Evolutionary conservation across 1,139 yeast genomes (phyloP).

Genomic region (Pichia sp.): DNA sequence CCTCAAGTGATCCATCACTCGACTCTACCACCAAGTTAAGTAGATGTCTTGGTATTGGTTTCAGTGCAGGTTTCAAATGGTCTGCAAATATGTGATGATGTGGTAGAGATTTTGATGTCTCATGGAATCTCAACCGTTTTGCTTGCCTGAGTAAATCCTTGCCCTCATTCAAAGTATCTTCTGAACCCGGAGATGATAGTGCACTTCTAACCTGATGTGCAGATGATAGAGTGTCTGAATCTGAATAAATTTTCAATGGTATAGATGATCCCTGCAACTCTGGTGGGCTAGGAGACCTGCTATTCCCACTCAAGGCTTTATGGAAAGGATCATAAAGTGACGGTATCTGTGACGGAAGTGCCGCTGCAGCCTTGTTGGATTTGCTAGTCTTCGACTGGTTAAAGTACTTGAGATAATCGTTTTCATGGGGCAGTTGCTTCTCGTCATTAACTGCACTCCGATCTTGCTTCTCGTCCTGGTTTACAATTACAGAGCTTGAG

Average conservation of each 20-base stretch:
- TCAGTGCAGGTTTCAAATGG: conserved; percentile 36
- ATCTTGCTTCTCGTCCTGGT: too few species aligned
- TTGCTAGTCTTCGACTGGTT: conserved; percentile 1
- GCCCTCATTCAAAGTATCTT: conserved; percentile 7
- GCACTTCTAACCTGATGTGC: conserved; percentile 3
- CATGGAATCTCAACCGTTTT: too few species aligned
- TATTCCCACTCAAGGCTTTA: background rate
- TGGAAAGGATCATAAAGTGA: conserved; percentile 7
- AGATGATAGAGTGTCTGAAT: too few species aligned
- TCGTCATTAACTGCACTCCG: too few species aligned
- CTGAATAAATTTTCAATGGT: conserved; percentile 6
- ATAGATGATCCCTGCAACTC: background rate
- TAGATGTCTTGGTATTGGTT: conserved; percentile 28
- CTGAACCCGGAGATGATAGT: conserved; percentile 9
- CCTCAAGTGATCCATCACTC: conserved; percentile 56
- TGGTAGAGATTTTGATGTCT: conserved; percentile 44
- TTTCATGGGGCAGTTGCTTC: too few species aligned
- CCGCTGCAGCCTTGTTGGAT: background rate
- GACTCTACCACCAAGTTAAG: conserved; percentile 58
- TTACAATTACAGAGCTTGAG: too few species aligned
- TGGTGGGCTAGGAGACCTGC: background rate
- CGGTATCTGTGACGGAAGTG: conserved; percentile 3
- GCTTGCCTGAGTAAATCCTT: too few species aligned
- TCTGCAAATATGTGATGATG: conserved; percentile 26
- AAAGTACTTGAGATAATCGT: conserved; percentile 1